Conservation (phyloP, 495 filamentous ascomycete species). For the Arthonia radiata region DNA sequence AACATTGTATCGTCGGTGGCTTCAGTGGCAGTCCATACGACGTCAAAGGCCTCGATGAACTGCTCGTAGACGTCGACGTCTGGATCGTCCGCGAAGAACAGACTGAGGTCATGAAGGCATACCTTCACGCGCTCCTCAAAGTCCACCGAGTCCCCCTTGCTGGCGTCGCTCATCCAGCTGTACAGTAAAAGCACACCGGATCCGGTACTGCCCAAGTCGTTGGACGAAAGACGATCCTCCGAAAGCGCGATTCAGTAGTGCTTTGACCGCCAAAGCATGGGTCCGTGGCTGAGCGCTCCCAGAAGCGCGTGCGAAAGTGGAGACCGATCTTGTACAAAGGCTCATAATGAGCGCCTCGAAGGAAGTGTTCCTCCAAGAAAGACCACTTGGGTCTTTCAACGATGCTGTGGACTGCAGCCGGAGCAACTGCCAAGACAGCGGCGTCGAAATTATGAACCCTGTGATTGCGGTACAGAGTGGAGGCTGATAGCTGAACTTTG, state of each 20-base stretch:
- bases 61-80: conserved; percentile 5
- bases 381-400: conserved; percentile 22
- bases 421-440: too few relatives aligned
- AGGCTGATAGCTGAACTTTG: too few relatives aligned
- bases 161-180: too few relatives aligned
- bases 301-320: conserved; percentile 7
- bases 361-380: not conserved
- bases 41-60: conserved; percentile 6
- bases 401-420: conserved; percentile 25
- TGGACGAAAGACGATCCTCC: conserved; percentile 8
- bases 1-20: conserved; percentile 6
- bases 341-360: too few relatives aligned
- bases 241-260: too few relatives aligned
- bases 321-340: conserved; percentile 7
- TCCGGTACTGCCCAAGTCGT: conserved; percentile 5
- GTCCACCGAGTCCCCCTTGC: too few relatives aligned
- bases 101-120: conserved; percentile 3
- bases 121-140: conserved; percentile 4
- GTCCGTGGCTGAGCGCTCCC: conserved; percentile 3
- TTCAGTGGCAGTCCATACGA: conserved; percentile 3
- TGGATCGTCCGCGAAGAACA: conserved; percentile 5
- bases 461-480: too few relatives aligned
- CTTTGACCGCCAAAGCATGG: conserved; percentile 6
- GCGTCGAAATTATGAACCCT: too few relatives aligned
- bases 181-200: too few relatives aligned